phyloP scores from a whole-genome alignment of 2,329 filamentous ascomycete genomes.

The Beauveria medogensis region DNA sequence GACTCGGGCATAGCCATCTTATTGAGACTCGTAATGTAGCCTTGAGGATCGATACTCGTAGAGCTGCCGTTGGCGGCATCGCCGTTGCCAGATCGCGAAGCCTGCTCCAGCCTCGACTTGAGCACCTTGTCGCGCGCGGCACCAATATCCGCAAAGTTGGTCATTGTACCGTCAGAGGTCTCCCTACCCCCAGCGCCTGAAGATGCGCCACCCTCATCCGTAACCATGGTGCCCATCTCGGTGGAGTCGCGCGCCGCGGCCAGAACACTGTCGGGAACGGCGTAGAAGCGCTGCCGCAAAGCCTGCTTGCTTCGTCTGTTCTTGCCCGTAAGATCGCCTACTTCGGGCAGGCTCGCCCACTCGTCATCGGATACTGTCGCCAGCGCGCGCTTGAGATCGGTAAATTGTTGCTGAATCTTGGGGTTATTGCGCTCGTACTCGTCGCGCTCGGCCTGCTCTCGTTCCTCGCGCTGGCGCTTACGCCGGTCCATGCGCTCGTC shows the following conservation, averaged over 20 bases:
- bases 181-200: slow-evolving; percentile 22
- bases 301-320: slow-evolving; percentile 81
- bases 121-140: slow-evolving; percentile 93
- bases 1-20: slow-evolving; percentile 72
- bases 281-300: slow-evolving; percentile 79
- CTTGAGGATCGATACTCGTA: slow-evolving; percentile 88
- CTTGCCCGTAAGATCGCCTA: slow-evolving; percentile 92
- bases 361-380: slow-evolving; percentile 88
- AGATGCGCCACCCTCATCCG: slow-evolving; percentile 59
- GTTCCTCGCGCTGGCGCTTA: slow-evolving; percentile 86
- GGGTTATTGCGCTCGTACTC: slow-evolving; percentile 97
- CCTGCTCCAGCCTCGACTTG: slow-evolving; percentile 87
- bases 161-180: slow-evolving; percentile 78
- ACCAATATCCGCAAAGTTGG: slow-evolving; percentile 96
- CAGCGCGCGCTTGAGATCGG: slow-evolving; percentile 85
- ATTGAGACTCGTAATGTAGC: slow-evolving; percentile 86
- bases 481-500: slow-evolving; percentile 96
- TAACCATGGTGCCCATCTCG: slow-evolving; percentile 82
- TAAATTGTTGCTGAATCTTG: slow-evolving; percentile 96
- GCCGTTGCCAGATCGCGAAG: slow-evolving; percentile 58
- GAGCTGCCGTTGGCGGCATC: slow-evolving; percentile 67
- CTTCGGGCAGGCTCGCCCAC: slow-evolving; percentile 91
- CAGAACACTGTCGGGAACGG: slow-evolving; percentile 91
- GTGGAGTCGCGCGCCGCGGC: slow-evolving; percentile 73
- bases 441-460: slow-evolving; percentile 82